Evolutionary conservation across 352 stramenopile genomes (phyloP).

Genomic region (Phytophthora pinifolia): DNA sequence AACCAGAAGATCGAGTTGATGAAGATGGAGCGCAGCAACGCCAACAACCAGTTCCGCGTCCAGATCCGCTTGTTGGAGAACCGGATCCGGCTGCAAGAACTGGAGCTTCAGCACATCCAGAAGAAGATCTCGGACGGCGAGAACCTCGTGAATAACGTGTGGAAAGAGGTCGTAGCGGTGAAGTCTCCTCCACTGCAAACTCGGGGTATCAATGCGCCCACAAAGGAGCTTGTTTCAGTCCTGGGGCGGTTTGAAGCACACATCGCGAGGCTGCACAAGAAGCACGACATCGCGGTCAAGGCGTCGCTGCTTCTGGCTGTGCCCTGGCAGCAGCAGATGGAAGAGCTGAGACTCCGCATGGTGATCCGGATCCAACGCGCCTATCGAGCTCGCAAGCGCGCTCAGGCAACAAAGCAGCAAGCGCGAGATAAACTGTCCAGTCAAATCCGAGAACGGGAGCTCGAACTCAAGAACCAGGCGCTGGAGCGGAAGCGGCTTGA

Average conservation of each 20-base stretch:
- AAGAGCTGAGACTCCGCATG: slow-evolving; percentile 67
- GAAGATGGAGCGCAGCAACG: slow-evolving; percentile 54
- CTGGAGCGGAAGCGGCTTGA: slow-evolving; percentile 62
- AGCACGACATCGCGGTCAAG: slow-evolving; percentile 60
- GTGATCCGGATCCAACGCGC: slow-evolving; percentile 71
- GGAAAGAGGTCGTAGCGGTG: slow-evolving; percentile 43
- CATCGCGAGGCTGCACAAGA: slow-evolving; percentile 52
- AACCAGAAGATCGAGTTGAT: slow-evolving; percentile 67
- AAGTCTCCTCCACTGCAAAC: slow-evolving; percentile 21
- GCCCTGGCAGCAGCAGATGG: slow-evolving; percentile 73
- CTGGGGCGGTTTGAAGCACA: slow-evolving; percentile 60
- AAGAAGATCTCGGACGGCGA: slow-evolving; percentile 53
- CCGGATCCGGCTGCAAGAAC: slow-evolving; percentile 54
- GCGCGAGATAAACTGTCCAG: slow-evolving; percentile 51
- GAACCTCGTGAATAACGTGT: slow-evolving; percentile 56
- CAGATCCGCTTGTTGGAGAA: slow-evolving; percentile 62
- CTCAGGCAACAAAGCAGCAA: slow-evolving; percentile 43
- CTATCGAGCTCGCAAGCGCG: slow-evolving; percentile 48
- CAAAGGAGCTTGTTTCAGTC: slow-evolving; percentile 51
- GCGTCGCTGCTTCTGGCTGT: slow-evolving; percentile 49
- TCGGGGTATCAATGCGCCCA: background rate
- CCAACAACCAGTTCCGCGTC: slow-evolving; percentile 50
- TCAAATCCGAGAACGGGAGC: slow-evolving; percentile 52
- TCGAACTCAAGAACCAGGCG: slow-evolving; percentile 46
- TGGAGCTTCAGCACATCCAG: slow-evolving; percentile 61